Percentiles rank a stretch among this genome's conserved stretches.
phyloP scores from a whole-genome alignment of 1,139 yeast species.

The Hyphopichia wangnamkhiaoensis region DNA sequence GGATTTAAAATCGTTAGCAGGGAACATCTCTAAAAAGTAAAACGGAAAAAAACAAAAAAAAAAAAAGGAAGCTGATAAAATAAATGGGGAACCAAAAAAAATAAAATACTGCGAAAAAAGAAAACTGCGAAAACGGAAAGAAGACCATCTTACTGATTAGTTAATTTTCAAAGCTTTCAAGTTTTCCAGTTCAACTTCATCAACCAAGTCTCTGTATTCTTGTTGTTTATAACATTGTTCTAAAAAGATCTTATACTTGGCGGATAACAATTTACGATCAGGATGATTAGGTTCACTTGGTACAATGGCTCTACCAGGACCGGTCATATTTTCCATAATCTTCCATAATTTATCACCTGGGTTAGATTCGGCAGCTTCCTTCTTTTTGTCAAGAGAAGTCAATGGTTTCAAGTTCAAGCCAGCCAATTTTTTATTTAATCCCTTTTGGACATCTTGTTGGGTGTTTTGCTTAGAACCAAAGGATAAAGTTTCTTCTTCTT shows the following conservation, averaged over 20 bases:
- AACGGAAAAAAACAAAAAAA: no score
- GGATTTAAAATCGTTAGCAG: no score
- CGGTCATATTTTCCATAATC: conserved; percentile 81
- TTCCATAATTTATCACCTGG: conserved; percentile 75
- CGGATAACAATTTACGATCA: conserved; percentile 69
- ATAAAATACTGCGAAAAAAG: neutral
- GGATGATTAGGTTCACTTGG: conserved; percentile 62
- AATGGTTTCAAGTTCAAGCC: conserved; percentile 43
- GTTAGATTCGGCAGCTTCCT: conserved; percentile 13
- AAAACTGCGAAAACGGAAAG: neutral
- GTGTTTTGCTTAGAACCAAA: conserved; percentile 59
- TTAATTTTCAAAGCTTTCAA: conserved; percentile 13
- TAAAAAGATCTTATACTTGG: conserved; percentile 80
- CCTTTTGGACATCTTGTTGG: conserved; percentile 49
- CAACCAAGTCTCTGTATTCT: conserved; percentile 71
- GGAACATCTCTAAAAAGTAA: no score
- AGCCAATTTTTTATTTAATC: conserved; percentile 22
- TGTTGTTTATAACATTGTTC: conserved; percentile 85
- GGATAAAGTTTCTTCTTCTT: conserved; percentile 51
- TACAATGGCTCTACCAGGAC: conserved; percentile 73
- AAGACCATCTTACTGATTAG: neutral
- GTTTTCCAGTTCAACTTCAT: conserved; percentile 48
- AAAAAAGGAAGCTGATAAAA: no score
- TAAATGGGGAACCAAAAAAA: no score
- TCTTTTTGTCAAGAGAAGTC: conserved; percentile 22